These are phyloP conservation scores for Crataegus laevigata DNA, from an alignment of 306 rosid genomes.

Conservation along the genomic window DNA sequence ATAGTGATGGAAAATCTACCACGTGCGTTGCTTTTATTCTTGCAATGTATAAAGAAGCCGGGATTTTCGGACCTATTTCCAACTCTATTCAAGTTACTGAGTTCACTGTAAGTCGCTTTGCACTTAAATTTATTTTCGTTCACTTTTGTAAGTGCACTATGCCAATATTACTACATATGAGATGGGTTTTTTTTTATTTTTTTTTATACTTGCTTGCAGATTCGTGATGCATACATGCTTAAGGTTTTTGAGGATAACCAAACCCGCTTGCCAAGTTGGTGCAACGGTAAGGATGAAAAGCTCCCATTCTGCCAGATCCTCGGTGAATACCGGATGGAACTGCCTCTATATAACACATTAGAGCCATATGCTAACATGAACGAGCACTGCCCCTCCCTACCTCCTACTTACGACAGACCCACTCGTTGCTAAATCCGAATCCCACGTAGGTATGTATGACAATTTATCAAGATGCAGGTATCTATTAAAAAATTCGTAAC, in stretches of 20 bases:
- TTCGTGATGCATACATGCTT: constrained; percentile 90
- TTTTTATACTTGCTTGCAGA: constrained; percentile 32
- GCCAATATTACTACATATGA: background rate
- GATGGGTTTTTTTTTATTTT: background rate
- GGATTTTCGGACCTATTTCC: constrained; percentile 64
- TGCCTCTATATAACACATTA: constrained; percentile 76
- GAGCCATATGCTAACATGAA: constrained; percentile 86
- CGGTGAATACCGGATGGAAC: constrained; percentile 85
- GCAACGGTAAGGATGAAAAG: constrained; percentile 48
- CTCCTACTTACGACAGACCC: constrained; percentile 74
- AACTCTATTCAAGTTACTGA: constrained; percentile 88
- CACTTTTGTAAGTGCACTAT: background rate
- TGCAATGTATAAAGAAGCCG: constrained; percentile 92
- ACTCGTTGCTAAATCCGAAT: constrained; percentile 30
- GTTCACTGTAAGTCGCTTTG: constrained; percentile 63
- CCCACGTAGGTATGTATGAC: background rate
- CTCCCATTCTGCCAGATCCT: constrained; percentile 96
- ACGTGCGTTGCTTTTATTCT: constrained; percentile 92
- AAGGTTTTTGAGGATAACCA: constrained; percentile 75
- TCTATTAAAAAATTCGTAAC: background rate
- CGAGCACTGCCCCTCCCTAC: constrained; percentile 85
- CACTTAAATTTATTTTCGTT: background rate
- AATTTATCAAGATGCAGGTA: background rate
- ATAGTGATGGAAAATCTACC: constrained; percentile 94
- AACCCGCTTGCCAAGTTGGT: constrained; percentile 81